Base-by-base conservation (phyloP, 805 yeast species). In the Candida dajiaensis region DNA sequence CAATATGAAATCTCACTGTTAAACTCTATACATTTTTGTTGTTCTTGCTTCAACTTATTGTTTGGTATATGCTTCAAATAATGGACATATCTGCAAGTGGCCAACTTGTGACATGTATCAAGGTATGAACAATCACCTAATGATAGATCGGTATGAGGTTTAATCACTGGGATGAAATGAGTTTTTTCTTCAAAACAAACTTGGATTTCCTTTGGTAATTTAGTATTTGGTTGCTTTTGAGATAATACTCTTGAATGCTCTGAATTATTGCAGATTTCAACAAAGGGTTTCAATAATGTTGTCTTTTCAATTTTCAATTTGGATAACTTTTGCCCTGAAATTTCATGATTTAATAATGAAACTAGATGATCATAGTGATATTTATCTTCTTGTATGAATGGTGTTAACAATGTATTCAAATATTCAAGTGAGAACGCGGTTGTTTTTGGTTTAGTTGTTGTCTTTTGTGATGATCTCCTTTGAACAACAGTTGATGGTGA, bases 121-220 rank as follows among this genome's bases (percentile, higher is more conserved):
- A 90, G 72, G 61, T 90, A 90, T 10, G 97, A 89, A 62, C 98
- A 90, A 64, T 90, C 97, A 1, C 97, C 97, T 8, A 88, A 62
- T 16, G 73, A 66, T 2, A 67, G 45, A 56, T 92, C 97, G 0
- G 97, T 89, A 47, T 78, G 81, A 15, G 66, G 57, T 49, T 76
- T 78, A 26, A 77, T 64, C 26, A 77, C 66, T 12, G 83, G 83
- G n/a, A 78, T 67, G 53, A 70, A 77, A 59, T 79, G 85, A 45
- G 74, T 72, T 45, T 71, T 56, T 6, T 18, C 26, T 13, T 47
- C 42, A n/a, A 55, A 42, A 38, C 61, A 56, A 5, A 16, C 28
- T 16, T 38, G 18, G 6, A 56, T 38, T 1, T 72, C 18, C 53
- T 54, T 38, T 55, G 62, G 18, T 67, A 57, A 54, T 62, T 73